Conservation (phyloP, 2,329 filamentous ascomycete species). For the Trichoderma gracile region DNA sequence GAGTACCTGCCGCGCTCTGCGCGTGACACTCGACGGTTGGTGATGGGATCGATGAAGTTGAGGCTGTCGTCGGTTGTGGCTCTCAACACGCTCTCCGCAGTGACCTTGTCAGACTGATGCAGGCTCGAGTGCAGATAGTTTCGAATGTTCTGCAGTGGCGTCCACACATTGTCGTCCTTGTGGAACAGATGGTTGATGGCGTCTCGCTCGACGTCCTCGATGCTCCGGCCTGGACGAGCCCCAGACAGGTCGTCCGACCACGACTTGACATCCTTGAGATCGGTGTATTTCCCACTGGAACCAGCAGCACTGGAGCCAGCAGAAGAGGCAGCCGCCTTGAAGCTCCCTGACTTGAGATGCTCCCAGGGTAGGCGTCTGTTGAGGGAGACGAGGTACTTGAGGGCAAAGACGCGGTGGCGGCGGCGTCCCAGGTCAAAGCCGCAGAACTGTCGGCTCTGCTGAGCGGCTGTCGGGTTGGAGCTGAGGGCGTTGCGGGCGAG, state of each 20-base stretch:
- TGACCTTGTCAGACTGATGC: slow-evolving; percentile 27
- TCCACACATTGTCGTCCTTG: slow-evolving; percentile 36
- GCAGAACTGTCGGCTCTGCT: slow-evolving; percentile 47
- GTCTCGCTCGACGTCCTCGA: slow-evolving; percentile 48
- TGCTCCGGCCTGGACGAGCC: slow-evolving; percentile 44
- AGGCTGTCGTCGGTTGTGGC: slow-evolving; percentile 31
- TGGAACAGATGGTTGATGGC: slow-evolving; percentile 47
- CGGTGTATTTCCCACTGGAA: slow-evolving; percentile 37
- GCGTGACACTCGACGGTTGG: slow-evolving; percentile 52
- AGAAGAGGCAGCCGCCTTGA: slow-evolving; percentile 29
- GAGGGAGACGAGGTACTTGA: slow-evolving; percentile 50
- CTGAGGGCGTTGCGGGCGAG: slow-evolving; percentile 21
- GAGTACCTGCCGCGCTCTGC: slow-evolving; percentile 38
- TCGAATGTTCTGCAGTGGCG: slow-evolving; percentile 39
- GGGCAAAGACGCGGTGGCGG: slow-evolving; percentile 46
- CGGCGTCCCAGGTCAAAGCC: slow-evolving; percentile 43
- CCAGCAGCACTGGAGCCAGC: slow-evolving; percentile 27
- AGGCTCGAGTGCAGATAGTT: slow-evolving; percentile 35
- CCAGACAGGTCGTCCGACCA: slow-evolving; percentile 43
- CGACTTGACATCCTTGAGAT: slow-evolving; percentile 40
- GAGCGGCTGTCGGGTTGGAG: slow-evolving; percentile 24
- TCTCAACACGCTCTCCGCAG: slow-evolving; percentile 32
- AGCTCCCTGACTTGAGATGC: slow-evolving; percentile 33
- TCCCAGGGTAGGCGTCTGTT: slow-evolving; percentile 51
- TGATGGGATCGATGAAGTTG: slow-evolving; percentile 57